A percentile compares a stretch with the other conserved stretches of the same genome.
These are phyloP conservation scores for Potentilla sterilis DNA, from an alignment of 306 rosid species.

Conservation along the genomic window DNA sequence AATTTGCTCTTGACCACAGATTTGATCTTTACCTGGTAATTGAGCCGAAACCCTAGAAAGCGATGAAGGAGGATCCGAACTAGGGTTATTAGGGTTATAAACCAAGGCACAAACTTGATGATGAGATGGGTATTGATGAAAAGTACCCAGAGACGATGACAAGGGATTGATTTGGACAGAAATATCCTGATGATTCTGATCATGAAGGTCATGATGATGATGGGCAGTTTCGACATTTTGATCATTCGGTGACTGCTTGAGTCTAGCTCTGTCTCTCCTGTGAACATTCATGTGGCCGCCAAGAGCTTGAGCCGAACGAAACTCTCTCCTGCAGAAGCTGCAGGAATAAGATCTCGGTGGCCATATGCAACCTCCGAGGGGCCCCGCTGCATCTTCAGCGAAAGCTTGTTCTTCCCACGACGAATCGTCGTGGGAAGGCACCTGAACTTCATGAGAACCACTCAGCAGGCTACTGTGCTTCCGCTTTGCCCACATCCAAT, in stretches of 20 bases:
- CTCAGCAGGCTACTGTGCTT: constrained; percentile 40
- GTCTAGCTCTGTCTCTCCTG: constrained; percentile 83
- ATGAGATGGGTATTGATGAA: constrained; percentile 39
- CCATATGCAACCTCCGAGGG: constrained; percentile 88
- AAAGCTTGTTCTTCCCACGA: constrained; percentile 98
- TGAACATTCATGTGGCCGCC: constrained; percentile 99
- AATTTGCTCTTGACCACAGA: constrained; percentile 19
- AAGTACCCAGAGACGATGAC: constrained; percentile 27
- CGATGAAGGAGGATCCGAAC: constrained; percentile 37
- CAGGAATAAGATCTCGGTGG: constrained; percentile 94
- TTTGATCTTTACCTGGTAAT: constrained; percentile 18
- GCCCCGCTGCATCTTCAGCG: constrained; percentile 71
- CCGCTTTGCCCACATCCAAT: constrained; percentile 63
- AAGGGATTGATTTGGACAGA: constrained; percentile 24
- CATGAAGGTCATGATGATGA: constrained; percentile 9
- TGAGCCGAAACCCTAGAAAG: constrained; percentile 43
- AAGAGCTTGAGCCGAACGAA: constrained; percentile 89
- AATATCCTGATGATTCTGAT: neutral
- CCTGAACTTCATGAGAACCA: constrained; percentile 13
- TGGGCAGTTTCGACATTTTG: constrained; percentile 16
- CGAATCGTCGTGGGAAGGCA: constrained; percentile 34
- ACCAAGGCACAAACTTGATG: constrained; percentile 42
- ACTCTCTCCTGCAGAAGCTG: constrained; percentile 87
- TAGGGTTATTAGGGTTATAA: constrained; percentile 50
- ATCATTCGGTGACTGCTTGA: constrained; percentile 57